Base-by-base conservation (phyloP, 2,329 filamentous ascomycete species). In the Sphaerulina vaccinii region DNA sequence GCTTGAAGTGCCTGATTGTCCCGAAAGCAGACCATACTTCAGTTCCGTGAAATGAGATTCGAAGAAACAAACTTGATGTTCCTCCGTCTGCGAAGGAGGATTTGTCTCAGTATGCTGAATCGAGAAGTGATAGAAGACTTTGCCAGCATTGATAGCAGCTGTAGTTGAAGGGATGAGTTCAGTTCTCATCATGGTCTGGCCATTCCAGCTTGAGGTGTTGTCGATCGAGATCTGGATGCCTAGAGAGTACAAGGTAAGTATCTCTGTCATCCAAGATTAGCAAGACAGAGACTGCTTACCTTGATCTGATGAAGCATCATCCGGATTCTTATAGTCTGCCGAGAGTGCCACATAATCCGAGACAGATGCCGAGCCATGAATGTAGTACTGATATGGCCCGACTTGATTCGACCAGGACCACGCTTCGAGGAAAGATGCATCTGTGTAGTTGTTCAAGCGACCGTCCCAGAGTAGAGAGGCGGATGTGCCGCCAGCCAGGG, bases 41-140 rank as follows among this genome's bases (percentile, higher is more conserved):
- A 89, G 71, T 73, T 88, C 86, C 10, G 85, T 88, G 70, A 88
- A 88, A 71, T 88, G 85, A 66, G 76, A 81, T 71, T 87, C 85
- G 71, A 82, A 81, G 65, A 81, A 82, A 57, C 71, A 73, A 47
- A 82, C 74, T 70, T 88, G 85, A 69, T 89, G 86, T 73, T 89
- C 85, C 49, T 84, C 78, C 9, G 75, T 78, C 3, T 77, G 71
- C 35, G 76, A 79, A 0, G 86, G 86, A 0, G 83, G 73, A 63
- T 88, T 87, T 15, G 71, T 76, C 37, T 72, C 74, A 11, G 70
- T 74, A 39, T 80, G 76, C 75, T 79, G 82, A 58, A 89, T 78
- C 54, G 79, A 84, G 71, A 88, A 88, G 69, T 89, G 86, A 69
- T 88, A 89, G 71, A 78, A 86, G 27, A 87, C 79, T 43, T 80